These are phyloP conservation scores for Perkinsus marinus DNA, from an alignment of 169 alveolate genomes.

Conservation along the genomic window DNA sequence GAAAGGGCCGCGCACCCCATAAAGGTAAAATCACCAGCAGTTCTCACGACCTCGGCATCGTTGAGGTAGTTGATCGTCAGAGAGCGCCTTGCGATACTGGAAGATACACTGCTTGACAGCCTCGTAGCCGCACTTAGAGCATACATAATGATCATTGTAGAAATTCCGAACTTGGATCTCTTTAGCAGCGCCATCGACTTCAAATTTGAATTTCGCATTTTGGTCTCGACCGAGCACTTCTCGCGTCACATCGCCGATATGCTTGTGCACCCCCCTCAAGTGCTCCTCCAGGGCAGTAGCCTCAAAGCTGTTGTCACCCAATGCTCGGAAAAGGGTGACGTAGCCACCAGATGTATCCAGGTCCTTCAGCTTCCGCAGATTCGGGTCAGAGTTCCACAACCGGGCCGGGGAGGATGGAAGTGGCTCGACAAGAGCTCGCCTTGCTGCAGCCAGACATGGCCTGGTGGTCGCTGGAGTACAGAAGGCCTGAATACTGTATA, in stretches of 20 bases:
- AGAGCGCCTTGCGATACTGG: constrained; percentile 14
- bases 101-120: constrained; percentile 12
- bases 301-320: not conserved
- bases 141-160: not conserved
- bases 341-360: not conserved
- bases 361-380: not conserved
- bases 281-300: not conserved
- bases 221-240: not conserved
- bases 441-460: not conserved
- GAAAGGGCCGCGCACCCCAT: no score
- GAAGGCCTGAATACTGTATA: not conserved
- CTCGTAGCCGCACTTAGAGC: constrained; percentile 7
- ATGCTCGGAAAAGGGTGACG: not conserved
- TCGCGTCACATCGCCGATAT: not conserved
- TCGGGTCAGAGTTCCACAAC: not conserved
- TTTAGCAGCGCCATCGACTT: not conserved
- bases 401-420: not conserved
- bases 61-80: not conserved
- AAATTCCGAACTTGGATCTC: not conserved
- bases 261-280: not conserved
- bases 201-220: not conserved
- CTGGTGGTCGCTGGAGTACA: not conserved
- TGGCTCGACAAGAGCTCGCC: not conserved
- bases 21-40: not conserved
- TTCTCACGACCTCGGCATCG: not conserved